phyloP scores from a whole-genome alignment of 495 filamentous ascomycete species.

The Paragyromitra xinjiangensis region DNA sequence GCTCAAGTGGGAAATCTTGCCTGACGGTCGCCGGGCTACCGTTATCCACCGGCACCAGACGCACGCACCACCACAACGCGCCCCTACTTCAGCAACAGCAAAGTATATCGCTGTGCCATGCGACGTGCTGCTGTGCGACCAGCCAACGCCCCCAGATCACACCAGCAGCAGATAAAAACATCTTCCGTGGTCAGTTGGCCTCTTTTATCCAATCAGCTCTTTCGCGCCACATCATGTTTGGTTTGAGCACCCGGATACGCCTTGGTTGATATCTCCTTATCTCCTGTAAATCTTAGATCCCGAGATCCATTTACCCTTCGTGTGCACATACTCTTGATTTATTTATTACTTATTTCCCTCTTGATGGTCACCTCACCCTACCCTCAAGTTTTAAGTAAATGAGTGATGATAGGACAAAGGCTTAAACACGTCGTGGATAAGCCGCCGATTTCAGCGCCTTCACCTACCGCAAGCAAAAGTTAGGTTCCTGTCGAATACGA shows the following conservation, averaged over 20 bases:
- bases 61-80: slow-evolving; percentile 26
- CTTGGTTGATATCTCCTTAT: slow-evolving; percentile 11
- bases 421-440: slow-evolving; percentile 32
- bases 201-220: slow-evolving; percentile 20
- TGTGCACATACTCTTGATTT: slow-evolving; percentile 2
- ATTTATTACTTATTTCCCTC: slow-evolving; percentile 7
- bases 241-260: slow-evolving; percentile 28
- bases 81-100: not conserved
- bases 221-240: slow-evolving; percentile 24
- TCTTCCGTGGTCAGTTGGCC: slow-evolving; percentile 5
- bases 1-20: slow-evolving; percentile 28
- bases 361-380: not conserved
- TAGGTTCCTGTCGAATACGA: not conserved
- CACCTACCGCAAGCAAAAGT: not conserved
- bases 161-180: slow-evolving; percentile 16
- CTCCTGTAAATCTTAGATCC: slow-evolving; percentile 20
- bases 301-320: slow-evolving; percentile 15
- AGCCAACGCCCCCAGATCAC: slow-evolving; percentile 1
- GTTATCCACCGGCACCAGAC: slow-evolving; percentile 18
- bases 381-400: slow-evolving; percentile 14
- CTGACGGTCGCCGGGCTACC: slow-evolving; percentile 24
- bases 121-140: slow-evolving; percentile 29
- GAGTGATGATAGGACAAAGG: not conserved
- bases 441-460: slow-evolving; percentile 2
- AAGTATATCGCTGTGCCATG: slow-evolving; percentile 19